Evolutionary conservation across 1,139 yeast species (phyloP), one percentile per base, ranked within the genome.

Genomic region (Blastobotrys raffinosifermentans): DNA sequence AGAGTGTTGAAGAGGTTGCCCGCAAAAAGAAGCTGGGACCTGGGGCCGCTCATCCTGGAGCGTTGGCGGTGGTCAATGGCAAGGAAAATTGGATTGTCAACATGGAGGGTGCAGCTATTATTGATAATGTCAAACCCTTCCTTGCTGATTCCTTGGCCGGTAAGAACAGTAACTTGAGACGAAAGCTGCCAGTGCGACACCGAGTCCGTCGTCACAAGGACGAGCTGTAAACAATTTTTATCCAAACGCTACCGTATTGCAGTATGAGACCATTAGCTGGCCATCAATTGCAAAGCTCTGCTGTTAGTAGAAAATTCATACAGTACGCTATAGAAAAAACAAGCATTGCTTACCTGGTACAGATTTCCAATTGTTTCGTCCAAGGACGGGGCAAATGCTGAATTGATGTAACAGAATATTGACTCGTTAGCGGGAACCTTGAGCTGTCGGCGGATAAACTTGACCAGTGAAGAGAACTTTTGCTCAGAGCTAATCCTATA

Each of bases 231-330:
- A 25, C 22, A 16, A 25, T 8, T 13, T 6, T 42, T 47, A 63
- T 4, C 69, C 69, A 44, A 64, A 64, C 4, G 69, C 69, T 11
- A 61, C 64, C 1, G 64, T 60, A 19, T 45, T 51, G 43, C 68
- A 64, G 41, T 64, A 64, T 20, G 58, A 54, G 5, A 64, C 53
- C 34, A 58, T 54, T 27, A 64, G 45, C 31, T 55, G 57, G 17
- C 57, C 59, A 21, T 61, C 67, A 5, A 57, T 49, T 16, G 60
- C 59, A 43, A 60, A 63, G 37, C 49, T 48, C 49, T 52, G 30
- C 10, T 13, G 40, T 36, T 38, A 37, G 35, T 17, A 19, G 18
- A 10, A 4, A 22, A 21, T 8, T 10, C 8, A 21, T 16, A 14
- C 16, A 25, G 9, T 11, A 18, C 11, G 17, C 16, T 16, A 19